These are phyloP conservation scores for Aspergillus tubingensis DNA, from an alignment of 2,329 filamentous ascomycete genomes.

Conservation along the genomic window DNA sequence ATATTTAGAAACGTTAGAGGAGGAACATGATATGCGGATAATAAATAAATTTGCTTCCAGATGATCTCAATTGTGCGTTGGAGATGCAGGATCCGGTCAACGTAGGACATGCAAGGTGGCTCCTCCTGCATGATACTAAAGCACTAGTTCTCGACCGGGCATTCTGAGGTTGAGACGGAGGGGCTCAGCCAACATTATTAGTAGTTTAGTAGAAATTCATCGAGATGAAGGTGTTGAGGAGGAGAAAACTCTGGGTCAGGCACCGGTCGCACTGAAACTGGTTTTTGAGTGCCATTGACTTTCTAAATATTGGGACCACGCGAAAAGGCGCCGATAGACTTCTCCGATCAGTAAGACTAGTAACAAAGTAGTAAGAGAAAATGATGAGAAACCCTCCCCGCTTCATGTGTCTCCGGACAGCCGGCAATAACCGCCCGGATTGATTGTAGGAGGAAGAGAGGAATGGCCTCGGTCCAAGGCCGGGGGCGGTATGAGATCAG, in stretches of 20 bases:
- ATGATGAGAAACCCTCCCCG: background rate
- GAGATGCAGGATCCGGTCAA: background rate
- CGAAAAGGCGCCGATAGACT: background rate
- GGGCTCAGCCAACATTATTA: background rate
- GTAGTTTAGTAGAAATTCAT: background rate
- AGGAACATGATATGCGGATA: too few relatives aligned
- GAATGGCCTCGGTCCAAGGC: conserved; percentile 16
- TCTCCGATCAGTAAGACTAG: background rate
- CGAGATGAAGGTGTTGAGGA: background rate
- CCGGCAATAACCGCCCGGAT: conserved; percentile 9
- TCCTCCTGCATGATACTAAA: conserved; percentile 1
- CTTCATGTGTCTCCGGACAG: background rate
- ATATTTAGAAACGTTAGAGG: too few relatives aligned
- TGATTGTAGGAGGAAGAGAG: background rate
- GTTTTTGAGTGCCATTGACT: background rate
- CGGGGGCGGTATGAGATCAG: conserved; percentile 11
- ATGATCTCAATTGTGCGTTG: background rate
- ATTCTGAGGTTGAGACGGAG: background rate
- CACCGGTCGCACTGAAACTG: background rate
- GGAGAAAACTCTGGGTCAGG: background rate
- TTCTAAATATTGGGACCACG: conserved; percentile 1
- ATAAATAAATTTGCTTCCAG: too few relatives aligned
- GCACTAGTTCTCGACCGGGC: background rate
- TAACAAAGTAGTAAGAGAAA: too few relatives aligned
- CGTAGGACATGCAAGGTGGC: background rate